These are phyloP conservation scores for Mycena leptocephala DNA, from an alignment of 768 basidiomycete species.

Conservation along the genomic window DNA sequence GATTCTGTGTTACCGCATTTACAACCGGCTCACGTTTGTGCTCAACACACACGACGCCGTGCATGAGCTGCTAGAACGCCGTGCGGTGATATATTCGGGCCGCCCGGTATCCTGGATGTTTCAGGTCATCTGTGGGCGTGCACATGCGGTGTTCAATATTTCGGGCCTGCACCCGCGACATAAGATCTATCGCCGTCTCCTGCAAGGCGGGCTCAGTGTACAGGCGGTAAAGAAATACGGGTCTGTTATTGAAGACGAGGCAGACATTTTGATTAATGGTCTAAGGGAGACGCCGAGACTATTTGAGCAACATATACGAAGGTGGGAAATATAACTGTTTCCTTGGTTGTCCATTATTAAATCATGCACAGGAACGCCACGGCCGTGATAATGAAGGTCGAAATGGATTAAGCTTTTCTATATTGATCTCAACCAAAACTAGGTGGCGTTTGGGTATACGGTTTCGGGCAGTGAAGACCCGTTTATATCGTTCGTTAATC, in stretches of 20 bases:
- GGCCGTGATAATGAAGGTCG: slow-evolving; percentile 59
- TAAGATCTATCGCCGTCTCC: slow-evolving; percentile 57
- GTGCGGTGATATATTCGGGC: slow-evolving; percentile 71
- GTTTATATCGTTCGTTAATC: slow-evolving; percentile 47
- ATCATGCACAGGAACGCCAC: slow-evolving; percentile 49
- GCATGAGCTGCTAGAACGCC: slow-evolving; percentile 65
- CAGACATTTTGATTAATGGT: slow-evolving; percentile 51
- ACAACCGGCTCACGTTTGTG: slow-evolving; percentile 63
- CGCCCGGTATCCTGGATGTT: slow-evolving; percentile 65
- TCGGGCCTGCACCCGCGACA: slow-evolving; percentile 56
- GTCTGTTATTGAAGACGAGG: slow-evolving; percentile 55
- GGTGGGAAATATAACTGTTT: slow-evolving; percentile 42
- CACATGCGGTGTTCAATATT: slow-evolving; percentile 61
- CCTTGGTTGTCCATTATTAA: background rate
- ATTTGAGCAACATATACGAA: slow-evolving; percentile 55
- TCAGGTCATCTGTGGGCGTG: slow-evolving; percentile 59
- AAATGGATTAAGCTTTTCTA: too few relatives aligned
- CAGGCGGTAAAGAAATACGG: slow-evolving; percentile 55
- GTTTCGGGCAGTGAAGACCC: slow-evolving; percentile 52
- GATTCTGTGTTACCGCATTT: slow-evolving; percentile 63
- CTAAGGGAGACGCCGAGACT: slow-evolving; percentile 49
- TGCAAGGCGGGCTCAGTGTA: slow-evolving; percentile 55
- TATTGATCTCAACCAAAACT: slow-evolving; percentile 16
- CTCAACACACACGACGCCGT: slow-evolving; percentile 64
- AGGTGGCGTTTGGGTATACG: slow-evolving; percentile 55